Percentiles rank a stretch among this genome's conserved stretches.
phyloP scores from a whole-genome alignment of 176 grass and related monocot species.

The Aegilops tauschii region DNA sequence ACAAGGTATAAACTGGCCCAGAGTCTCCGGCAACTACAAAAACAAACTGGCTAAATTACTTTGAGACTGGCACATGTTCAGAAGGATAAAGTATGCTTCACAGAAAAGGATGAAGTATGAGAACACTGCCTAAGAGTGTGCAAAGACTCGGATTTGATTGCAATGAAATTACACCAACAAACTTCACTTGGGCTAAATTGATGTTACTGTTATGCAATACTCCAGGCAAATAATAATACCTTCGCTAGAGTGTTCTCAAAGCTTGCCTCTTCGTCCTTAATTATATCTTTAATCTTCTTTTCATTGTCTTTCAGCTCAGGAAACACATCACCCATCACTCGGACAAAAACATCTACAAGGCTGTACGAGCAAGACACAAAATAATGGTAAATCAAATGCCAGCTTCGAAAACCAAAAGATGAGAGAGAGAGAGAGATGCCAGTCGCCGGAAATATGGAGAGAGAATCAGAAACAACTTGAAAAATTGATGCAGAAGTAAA shows the following conservation, averaged over 20 bases:
- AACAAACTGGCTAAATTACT: not conserved
- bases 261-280: slow-evolving; percentile 92
- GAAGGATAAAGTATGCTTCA: not conserved
- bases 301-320: slow-evolving; percentile 78
- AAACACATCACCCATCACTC: slow-evolving; percentile 85
- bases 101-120: not conserved
- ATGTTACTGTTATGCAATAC: not conserved
- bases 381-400: slow-evolving; percentile 4
- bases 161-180: not conserved
- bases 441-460: not conserved
- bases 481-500: not conserved
- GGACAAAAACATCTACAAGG: slow-evolving; percentile 80
- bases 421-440: not conserved
- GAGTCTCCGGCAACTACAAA: not conserved
- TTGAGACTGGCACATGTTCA: not conserved
- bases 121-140: not conserved
- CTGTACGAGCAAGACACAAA: slow-evolving; percentile 43
- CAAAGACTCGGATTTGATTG: not conserved
- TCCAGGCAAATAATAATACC: slow-evolving; percentile 45
- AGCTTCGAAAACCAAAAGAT: not conserved
- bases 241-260: slow-evolving; percentile 95
- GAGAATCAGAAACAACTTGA: not conserved
- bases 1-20: not conserved
- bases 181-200: not conserved
- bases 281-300: slow-evolving; percentile 78